Base-by-base conservation (phyloP, 129 eudicot species). In the Logfia minima region DNA sequence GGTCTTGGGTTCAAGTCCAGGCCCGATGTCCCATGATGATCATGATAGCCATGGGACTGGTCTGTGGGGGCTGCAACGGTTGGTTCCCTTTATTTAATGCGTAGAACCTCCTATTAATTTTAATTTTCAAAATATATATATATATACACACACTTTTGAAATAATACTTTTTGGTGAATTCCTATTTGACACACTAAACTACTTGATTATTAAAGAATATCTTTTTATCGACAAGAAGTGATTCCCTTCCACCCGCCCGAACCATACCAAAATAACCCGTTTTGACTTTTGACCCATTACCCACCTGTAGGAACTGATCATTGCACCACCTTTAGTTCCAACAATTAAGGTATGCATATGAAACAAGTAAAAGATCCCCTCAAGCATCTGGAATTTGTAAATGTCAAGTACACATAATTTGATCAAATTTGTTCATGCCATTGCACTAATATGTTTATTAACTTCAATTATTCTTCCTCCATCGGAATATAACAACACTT, bases 401-500 rank as follows among this genome's bases (percentile, higher is more conserved):
- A 31, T 31, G 5, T 31, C 34, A 4, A 31, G 34, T 31, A 31
- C 34, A 61, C 1, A 61, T 23, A 61, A 61, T 2, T 23, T 24
- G 35, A 62, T 24, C 35, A 41, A 22, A 70, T 70, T 23, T 70
- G 74, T 70, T 70, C 74, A 70, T 11, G 60, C 8, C 48, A 70
- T 51, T 26, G 43, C 74, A 41, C 56, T 43, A 23, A 70, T 45
- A 71, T 71, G 34, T 26, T 51, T 71, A 29, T 53, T 19, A 72
- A 31, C 64, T 31, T 71, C 45, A 29, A 17, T 52, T 29, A 53
- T 71, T 43, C 23, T 32, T 32, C 16, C 24, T 53, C 48, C 48
- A 6, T 22, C 58, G 4, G 43, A 23, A 41, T 18, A 21, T 4
- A 41, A 68, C 8, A 31, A 34, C 19, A 68, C 21, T 41, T 21